phyloP scores from a whole-genome alignment of 2,329 filamentous ascomycete genomes.

The Colletotrichum cordylinicola region DNA sequence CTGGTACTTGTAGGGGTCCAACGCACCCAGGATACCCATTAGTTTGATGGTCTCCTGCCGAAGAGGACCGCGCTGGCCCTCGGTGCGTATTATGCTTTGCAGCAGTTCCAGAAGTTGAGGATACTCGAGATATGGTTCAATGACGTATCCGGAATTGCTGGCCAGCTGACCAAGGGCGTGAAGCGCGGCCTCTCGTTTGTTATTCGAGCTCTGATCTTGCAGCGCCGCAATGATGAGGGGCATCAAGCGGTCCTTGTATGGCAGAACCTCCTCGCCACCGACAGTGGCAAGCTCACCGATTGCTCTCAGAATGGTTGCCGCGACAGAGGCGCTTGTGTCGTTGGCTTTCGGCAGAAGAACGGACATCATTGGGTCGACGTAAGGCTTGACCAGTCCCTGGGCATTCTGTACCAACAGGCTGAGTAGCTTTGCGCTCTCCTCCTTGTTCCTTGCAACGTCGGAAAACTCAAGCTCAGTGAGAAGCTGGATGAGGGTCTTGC shows the following conservation, averaged over 20 bases:
- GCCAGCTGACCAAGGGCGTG: conserved; percentile 91
- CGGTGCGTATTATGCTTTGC: conserved; percentile 92
- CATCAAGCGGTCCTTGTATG: conserved; percentile 92
- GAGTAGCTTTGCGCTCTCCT: conserved; percentile 92
- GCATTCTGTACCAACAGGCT: conserved; percentile 93
- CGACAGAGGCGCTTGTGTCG: conserved; percentile 85
- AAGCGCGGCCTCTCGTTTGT: conserved; percentile 89
- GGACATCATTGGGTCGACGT: conserved; percentile 94
- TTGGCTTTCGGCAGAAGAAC: conserved; percentile 92
- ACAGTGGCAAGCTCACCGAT: conserved; percentile 94
- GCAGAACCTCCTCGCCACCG: conserved; percentile 90
- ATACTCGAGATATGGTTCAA: conserved; percentile 93
- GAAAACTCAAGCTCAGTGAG: conserved; percentile 96
- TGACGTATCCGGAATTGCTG: conserved; percentile 97
- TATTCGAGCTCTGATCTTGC: conserved; percentile 89
- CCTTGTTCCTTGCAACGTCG: conserved; percentile 91
- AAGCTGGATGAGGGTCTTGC: conserved; percentile 95
- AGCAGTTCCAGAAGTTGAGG: conserved; percentile 91
- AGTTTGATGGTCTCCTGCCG: conserved; percentile 95
- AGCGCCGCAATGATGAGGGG: conserved; percentile 92
- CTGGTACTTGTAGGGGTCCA: conserved; percentile 96
- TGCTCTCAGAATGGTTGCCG: conserved; percentile 92
- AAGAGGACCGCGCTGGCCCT: conserved; percentile 81
- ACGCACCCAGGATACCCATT: conserved; percentile 91
- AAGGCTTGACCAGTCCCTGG: conserved; percentile 91